These are phyloP conservation scores for Colletotrichum siamense DNA, from an alignment of 2,329 filamentous ascomycete species.

Conservation along the genomic window DNA sequence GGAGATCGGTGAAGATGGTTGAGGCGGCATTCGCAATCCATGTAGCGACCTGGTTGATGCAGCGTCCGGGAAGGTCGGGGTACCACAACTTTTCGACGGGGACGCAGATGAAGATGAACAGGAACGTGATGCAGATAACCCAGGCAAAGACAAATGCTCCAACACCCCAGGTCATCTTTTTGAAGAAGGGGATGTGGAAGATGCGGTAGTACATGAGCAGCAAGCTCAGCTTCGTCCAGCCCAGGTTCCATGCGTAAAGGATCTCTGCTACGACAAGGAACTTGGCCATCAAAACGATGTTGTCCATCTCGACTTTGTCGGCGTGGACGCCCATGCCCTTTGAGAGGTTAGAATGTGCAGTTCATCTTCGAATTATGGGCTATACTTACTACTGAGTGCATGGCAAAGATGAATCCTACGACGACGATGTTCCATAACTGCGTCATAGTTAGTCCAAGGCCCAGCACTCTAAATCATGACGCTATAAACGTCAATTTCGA, in stretches of 20 bases:
- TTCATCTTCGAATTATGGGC: background rate
- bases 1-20: conserved; percentile 51
- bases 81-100: conserved; percentile 57
- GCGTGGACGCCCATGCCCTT: conserved; percentile 54
- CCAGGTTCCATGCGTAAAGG: conserved; percentile 52
- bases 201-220: conserved; percentile 60
- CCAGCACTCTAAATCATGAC: background rate
- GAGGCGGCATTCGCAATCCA: conserved; percentile 56
- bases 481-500: background rate
- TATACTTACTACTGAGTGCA: conserved; percentile 35
- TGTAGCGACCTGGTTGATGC: conserved; percentile 53
- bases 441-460: background rate
- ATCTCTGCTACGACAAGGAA: conserved; percentile 53
- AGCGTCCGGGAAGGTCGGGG: conserved; percentile 46
- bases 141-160: conserved; percentile 50
- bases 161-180: conserved; percentile 44
- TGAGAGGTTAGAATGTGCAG: background rate
- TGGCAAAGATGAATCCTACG: conserved; percentile 53
- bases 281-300: conserved; percentile 51
- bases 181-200: conserved; percentile 50
- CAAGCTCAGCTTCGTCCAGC: conserved; percentile 55
- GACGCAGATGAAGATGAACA: conserved; percentile 58
- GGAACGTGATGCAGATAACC: conserved; percentile 51
- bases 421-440: conserved; percentile 47
- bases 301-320: conserved; percentile 35